phyloP scores from a whole-genome alignment of 1,284 basidiomycete species.

The Amylostereum areolatum region DNA sequence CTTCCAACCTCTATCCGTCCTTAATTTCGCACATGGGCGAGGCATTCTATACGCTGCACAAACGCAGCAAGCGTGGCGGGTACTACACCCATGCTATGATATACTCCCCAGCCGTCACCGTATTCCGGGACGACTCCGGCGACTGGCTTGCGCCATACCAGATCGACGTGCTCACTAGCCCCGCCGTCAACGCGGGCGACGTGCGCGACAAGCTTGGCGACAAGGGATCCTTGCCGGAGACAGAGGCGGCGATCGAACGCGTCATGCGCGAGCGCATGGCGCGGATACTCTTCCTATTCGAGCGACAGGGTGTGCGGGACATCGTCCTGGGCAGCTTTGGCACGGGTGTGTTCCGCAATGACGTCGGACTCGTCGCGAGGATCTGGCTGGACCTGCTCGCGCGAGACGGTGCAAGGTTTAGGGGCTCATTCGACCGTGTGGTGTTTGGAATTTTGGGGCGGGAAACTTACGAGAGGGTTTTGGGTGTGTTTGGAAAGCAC shows the following conservation, averaged over 20 bases:
- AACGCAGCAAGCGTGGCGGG: slow-evolving; percentile 39
- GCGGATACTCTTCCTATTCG: slow-evolving; percentile 57
- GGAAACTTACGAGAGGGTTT: slow-evolving; percentile 44
- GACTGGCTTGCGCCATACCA: slow-evolving; percentile 46
- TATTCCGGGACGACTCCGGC: slow-evolving; percentile 54
- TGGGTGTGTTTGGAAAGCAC: slow-evolving; percentile 27
- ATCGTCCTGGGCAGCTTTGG: slow-evolving; percentile 70
- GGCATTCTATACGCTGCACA: slow-evolving; percentile 53
- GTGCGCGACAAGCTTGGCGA: slow-evolving; percentile 33
- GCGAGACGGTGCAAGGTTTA: slow-evolving; percentile 41
- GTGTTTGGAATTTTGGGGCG: slow-evolving; percentile 59
- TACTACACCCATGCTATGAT: slow-evolving; percentile 67
- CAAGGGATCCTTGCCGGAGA: slow-evolving; percentile 26
- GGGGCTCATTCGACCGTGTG: slow-evolving; percentile 50
- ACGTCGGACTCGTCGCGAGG: slow-evolving; percentile 34
- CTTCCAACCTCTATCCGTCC: slow-evolving; percentile 56
- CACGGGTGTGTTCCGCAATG: slow-evolving; percentile 66
- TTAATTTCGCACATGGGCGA: slow-evolving; percentile 47
- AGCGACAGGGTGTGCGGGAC: slow-evolving; percentile 47
- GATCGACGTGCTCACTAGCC: slow-evolving; percentile 56
- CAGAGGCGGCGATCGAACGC: slow-evolving; percentile 44
- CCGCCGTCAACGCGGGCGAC: slow-evolving; percentile 65
- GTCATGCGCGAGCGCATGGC: slow-evolving; percentile 67
- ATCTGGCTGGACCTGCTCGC: slow-evolving; percentile 44
- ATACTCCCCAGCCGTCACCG: slow-evolving; percentile 52